phyloP scores from a whole-genome alignment of 345 rosid species.

The Cardiospermum halicacabum region DNA sequence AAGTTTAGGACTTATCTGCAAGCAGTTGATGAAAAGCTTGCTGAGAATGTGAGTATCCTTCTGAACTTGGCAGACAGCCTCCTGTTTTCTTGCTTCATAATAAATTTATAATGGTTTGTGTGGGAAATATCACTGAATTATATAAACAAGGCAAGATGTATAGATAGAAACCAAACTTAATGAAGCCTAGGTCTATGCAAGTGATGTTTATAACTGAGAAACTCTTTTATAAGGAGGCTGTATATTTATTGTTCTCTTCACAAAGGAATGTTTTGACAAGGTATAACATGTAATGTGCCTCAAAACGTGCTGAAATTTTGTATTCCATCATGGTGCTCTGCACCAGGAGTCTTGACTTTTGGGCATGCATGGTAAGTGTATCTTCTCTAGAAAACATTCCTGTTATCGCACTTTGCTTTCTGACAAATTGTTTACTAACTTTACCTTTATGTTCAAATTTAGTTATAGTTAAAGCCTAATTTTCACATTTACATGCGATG shows the following conservation, averaged over 20 bases:
- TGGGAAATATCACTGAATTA: background rate
- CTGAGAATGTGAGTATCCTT: constrained; percentile 70
- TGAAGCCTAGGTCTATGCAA: background rate
- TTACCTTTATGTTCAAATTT: constrained; percentile 4
- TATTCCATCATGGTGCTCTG: background rate
- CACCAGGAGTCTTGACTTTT: background rate
- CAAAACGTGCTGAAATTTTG: background rate
- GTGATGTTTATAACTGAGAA: background rate
- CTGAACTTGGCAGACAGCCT: background rate
- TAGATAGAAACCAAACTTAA: background rate
- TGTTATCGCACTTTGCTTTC: background rate
- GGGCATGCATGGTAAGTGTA: background rate
- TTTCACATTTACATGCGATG: background rate
- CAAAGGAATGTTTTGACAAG: background rate
- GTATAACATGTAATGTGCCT: too few relatives aligned
- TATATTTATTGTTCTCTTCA: background rate
- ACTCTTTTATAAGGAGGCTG: background rate
- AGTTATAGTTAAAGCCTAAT: background rate
- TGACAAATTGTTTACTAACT: background rate
- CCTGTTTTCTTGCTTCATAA: background rate
- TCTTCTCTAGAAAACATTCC: background rate
- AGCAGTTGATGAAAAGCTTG: constrained; percentile 87
- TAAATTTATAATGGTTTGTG: too few relatives aligned
- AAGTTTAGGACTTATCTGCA: constrained; percentile 85
- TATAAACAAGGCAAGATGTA: background rate